phyloP scores from a whole-genome alignment of 176 grass and related monocot genomes.

The Oryza meyeriana region DNA sequence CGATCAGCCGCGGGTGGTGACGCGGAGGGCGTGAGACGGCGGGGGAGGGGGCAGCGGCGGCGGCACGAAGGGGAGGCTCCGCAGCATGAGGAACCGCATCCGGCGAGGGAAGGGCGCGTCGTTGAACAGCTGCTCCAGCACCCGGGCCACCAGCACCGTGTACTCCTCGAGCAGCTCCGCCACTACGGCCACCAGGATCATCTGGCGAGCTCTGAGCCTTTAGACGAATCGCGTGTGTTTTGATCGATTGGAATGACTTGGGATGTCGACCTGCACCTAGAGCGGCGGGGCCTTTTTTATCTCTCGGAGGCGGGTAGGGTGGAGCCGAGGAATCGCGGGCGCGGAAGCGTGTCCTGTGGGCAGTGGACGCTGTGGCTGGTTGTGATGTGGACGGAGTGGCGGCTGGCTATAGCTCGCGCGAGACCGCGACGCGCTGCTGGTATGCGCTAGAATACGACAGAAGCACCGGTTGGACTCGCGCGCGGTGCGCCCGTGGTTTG shows the following conservation, averaged over 20 bases:
- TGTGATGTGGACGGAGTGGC: constrained; percentile 10
- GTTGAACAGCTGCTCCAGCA: constrained; percentile 72
- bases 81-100: constrained; percentile 91
- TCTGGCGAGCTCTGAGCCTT: not conserved
- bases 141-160: constrained; percentile 69
- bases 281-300: constrained; percentile 14
- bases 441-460: constrained; percentile 20
- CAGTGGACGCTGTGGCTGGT: constrained; percentile 31
- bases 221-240: not conserved
- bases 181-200: constrained; percentile 76
- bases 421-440: not conserved
- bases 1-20: constrained; percentile 40
- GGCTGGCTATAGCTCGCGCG: not conserved
- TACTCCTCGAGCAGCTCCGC: constrained; percentile 95
- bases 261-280: constrained; percentile 21
- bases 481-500: not conserved
- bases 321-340: not conserved
- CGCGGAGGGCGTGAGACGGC: constrained; percentile 60
- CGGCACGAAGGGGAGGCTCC: constrained; percentile 69
- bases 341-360: constrained; percentile 29
- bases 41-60: constrained; percentile 47
- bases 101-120: constrained; percentile 70
- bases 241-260: not conserved
- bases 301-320: not conserved
- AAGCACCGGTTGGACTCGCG: not conserved